Evolutionary conservation across 1,284 basidiomycete genomes (phyloP).

Genomic region (Sporisorium iseilematis-ciliati): DNA sequence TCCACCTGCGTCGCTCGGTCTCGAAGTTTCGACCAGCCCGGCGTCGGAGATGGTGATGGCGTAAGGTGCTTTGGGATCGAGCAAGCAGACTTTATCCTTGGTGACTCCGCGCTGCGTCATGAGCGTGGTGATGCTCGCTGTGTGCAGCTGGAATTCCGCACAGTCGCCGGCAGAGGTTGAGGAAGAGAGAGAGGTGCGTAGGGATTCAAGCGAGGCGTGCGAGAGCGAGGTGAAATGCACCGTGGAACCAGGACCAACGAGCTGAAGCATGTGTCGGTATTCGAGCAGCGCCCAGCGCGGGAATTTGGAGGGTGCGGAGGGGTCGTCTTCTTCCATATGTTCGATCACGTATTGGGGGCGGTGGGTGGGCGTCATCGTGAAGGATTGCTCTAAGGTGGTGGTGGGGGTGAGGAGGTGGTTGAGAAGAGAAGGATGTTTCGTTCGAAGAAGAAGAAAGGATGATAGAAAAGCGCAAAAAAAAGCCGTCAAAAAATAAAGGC

Average conservation of each 20-base stretch:
- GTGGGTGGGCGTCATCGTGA: slow-evolving; percentile 1
- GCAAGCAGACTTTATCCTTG: slow-evolving; percentile 70
- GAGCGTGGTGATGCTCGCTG: slow-evolving; percentile 77
- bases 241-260: slow-evolving; percentile 77
- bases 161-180: slow-evolving; percentile 8
- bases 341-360: slow-evolving; percentile 68
- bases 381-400: background rate
- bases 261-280: slow-evolving; percentile 83
- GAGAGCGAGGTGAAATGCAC: slow-evolving; percentile 90
- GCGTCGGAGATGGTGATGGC: slow-evolving; percentile 58
- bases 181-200: slow-evolving; percentile 70
- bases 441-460: background rate
- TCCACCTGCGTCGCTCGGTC: slow-evolving; percentile 36
- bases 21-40: slow-evolving; percentile 41
- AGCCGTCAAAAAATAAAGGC: slow-evolving; percentile 5
- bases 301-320: slow-evolving; percentile 59
- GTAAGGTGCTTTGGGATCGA: slow-evolving; percentile 63
- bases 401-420: slow-evolving; percentile 6
- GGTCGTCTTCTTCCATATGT: slow-evolving; percentile 69
- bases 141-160: slow-evolving; percentile 74
- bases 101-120: slow-evolving; percentile 74
- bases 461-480: slow-evolving; percentile 1
- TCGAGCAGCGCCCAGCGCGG: slow-evolving; percentile 68
- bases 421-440: background rate
- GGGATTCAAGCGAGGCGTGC: slow-evolving; percentile 75